Evolutionary conservation across 1,139 yeast species (phyloP).

Genomic region (Lodderomyces metapsilosis): DNA sequence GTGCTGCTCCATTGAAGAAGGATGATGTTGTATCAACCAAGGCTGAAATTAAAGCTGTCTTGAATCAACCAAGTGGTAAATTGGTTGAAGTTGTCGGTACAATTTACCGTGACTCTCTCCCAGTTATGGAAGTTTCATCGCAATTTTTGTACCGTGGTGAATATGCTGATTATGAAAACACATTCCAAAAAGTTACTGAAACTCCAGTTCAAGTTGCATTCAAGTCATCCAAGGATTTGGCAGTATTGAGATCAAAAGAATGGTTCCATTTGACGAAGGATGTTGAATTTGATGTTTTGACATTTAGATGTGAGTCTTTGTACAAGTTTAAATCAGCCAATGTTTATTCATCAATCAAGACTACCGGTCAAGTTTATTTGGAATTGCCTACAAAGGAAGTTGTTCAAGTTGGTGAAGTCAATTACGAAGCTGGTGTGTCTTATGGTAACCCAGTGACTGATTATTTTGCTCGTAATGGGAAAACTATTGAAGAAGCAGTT

Average conservation of each 20-base stretch:
- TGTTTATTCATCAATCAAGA: constrained; percentile 75
- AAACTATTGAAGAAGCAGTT: constrained; percentile 91
- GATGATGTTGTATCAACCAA: constrained; percentile 82
- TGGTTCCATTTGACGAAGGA: constrained; percentile 88
- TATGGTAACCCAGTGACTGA: constrained; percentile 98
- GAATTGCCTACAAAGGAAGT: constrained; percentile 94
- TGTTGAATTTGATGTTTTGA: constrained; percentile 74
- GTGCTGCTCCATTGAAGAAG: constrained; percentile 84
- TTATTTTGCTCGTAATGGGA: constrained; percentile 87
- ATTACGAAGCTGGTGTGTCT: constrained; percentile 88
- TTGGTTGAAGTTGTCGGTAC: constrained; percentile 95
- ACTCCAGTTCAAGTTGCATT: constrained; percentile 80
- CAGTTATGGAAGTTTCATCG: constrained; percentile 93
- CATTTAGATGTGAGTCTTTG: constrained; percentile 86
- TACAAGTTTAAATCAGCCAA: constrained; percentile 76
- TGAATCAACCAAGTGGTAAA: constrained; percentile 91
- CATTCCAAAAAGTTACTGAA: constrained; percentile 87
- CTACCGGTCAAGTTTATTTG: constrained; percentile 80
- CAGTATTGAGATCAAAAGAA: constrained; percentile 91
- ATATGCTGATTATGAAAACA: constrained; percentile 83
- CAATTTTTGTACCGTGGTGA: constrained; percentile 96
- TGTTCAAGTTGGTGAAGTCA: constrained; percentile 81
- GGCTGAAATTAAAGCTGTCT: constrained; percentile 85
- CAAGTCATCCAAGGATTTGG: constrained; percentile 81
- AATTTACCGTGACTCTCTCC: constrained; percentile 67